Conservation (phyloP, 176 grass and related monocot genomes). For the Aegilops sharonensis region DNA sequence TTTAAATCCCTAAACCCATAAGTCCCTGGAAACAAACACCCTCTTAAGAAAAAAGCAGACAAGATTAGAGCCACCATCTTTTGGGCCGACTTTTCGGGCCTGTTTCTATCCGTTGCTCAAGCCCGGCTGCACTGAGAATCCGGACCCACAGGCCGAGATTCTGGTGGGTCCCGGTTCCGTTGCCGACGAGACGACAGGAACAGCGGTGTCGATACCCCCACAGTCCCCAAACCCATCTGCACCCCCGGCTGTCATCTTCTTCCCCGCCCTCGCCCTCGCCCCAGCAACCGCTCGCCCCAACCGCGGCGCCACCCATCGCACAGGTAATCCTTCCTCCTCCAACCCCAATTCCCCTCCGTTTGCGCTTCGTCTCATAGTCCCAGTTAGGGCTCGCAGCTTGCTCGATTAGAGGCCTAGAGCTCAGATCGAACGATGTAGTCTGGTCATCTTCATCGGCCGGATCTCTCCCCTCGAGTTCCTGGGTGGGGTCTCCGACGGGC, state of each 20-base stretch:
- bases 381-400: neutral
- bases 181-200: neutral
- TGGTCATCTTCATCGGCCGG: neutral
- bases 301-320: slow-evolving; percentile 25
- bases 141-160: slow-evolving; percentile 20
- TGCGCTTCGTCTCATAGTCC: neutral
- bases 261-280: neutral
- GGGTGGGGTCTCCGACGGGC: neutral
- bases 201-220: slow-evolving; percentile 11
- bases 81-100: neutral
- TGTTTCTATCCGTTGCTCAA: neutral
- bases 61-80: too few species aligned
- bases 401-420: neutral
- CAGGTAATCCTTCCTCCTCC: slow-evolving; percentile 4
- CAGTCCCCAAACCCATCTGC: slow-evolving; percentile 8
- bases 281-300: slow-evolving; percentile 1
- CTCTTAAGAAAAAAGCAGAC: too few species aligned
- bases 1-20: too few species aligned
- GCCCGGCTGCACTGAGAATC: neutral
- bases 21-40: too few species aligned
- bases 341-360: neutral
- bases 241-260: neutral
- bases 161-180: neutral
- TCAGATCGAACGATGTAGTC: slow-evolving; percentile 11
- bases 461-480: slow-evolving; percentile 11